Evolutionary conservation across 2,329 filamentous ascomycete species (phyloP), one percentile per base, ranked within the genome.

Genomic region (Spiromastix sp.): DNA sequence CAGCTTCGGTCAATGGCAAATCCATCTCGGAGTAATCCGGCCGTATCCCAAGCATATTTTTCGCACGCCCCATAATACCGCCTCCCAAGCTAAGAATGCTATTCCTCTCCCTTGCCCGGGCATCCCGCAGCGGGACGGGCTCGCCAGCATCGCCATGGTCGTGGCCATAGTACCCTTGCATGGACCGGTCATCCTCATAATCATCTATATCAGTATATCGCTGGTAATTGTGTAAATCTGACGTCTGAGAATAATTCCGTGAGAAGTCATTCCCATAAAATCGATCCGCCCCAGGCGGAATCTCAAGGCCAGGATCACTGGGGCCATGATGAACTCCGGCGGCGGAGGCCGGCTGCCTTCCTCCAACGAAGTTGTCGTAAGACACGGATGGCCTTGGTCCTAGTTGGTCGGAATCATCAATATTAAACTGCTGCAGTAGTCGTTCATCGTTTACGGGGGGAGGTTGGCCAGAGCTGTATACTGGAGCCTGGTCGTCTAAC

Each of bases 21-120:
- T 98, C 89, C 91, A 98, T 98, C 63, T 96, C 91, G 21, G 89
- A 95, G 61, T 98, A 96, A 43, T 80, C 74, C 15, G 72, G 70
- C 7, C 77, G 81, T 78, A 94, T 86, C 35, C 91, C 89, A 42
- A 98, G 66, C 70, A 82, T 85, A 56, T 82, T 87, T 67, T 93
- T 96, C 27, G 89, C 81, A 52, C 74, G 79, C 29, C 87, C 91
- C 51, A 95, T 67, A 42, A 96, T 65, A 12, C 89, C 87, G 42
- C 89, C 87, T 42, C 89, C 87, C 51, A 96, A 63, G 47, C 79
- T 77, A 51, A 96, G 63, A 34, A 95, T 82, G 60, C 87, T 96
- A 57, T 93, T 95, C 48, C 91, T 74, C 56, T 85, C 84, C 46
- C 76, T 72, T 43, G 81, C 74, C 48, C 73, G 74, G 41, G 64